These are phyloP conservation scores for Aspergillus caelatus DNA, from an alignment of 2,329 filamentous ascomycete genomes.

Conservation along the genomic window DNA sequence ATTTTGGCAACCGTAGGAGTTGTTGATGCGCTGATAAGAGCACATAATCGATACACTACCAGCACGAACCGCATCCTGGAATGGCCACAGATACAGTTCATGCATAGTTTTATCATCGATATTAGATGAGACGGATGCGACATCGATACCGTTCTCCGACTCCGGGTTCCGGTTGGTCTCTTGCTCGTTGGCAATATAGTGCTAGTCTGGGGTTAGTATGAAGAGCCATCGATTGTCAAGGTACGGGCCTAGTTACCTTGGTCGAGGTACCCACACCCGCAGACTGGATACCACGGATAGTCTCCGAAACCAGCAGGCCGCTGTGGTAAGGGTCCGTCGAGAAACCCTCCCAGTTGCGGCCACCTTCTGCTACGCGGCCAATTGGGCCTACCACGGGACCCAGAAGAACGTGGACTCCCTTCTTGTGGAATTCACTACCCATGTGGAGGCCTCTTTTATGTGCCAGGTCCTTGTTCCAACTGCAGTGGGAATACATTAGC, in stretches of 20 bases:
- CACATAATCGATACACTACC: constrained; percentile 66
- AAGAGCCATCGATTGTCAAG: background rate
- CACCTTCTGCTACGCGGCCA: constrained; percentile 35
- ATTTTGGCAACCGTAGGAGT: constrained; percentile 79
- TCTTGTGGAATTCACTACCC: constrained; percentile 43
- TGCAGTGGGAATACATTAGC: background rate
- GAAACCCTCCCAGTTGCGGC: constrained; percentile 55
- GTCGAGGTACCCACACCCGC: constrained; percentile 46
- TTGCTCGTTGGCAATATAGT: constrained; percentile 65
- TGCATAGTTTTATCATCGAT: constrained; percentile 68
- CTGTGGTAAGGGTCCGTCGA: constrained; percentile 53
- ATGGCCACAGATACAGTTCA: constrained; percentile 69
- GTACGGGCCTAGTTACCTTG: constrained; percentile 18
- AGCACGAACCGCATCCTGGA: constrained; percentile 62
- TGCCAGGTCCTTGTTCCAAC: constrained; percentile 42
- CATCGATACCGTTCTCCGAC: constrained; percentile 6
- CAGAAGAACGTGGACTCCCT: constrained; percentile 48
- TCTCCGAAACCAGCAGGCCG: constrained; percentile 46
- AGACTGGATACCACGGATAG: constrained; percentile 50
- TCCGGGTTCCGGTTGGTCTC: constrained; percentile 42
- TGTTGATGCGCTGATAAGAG: constrained; percentile 67
- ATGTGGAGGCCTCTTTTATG: constrained; percentile 34
- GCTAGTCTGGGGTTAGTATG: constrained; percentile 37
- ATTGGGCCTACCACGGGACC: constrained; percentile 47
- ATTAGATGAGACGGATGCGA: constrained; percentile 59